phyloP scores from a whole-genome alignment of 1,284 basidiomycete species.

The Xerocomus cyaneibrunnescens region DNA sequence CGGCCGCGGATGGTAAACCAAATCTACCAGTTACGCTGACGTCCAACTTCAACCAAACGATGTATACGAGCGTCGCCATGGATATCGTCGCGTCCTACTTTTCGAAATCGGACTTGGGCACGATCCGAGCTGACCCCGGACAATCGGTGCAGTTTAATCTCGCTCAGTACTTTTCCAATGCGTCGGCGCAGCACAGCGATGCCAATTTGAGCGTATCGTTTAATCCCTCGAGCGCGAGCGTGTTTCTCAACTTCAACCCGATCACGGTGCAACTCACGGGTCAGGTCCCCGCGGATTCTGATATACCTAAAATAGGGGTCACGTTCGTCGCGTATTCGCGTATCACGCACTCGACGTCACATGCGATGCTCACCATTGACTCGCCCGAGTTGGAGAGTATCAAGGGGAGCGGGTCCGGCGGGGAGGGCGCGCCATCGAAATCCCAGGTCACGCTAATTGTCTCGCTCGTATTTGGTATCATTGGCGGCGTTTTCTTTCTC shows the following conservation, averaged over 20 bases:
- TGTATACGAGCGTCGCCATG: conserved; percentile 61
- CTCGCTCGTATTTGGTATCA: conserved; percentile 57
- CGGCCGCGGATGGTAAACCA: conserved; percentile 30
- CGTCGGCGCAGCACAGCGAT: conserved; percentile 36
- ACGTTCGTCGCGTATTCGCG: conserved; percentile 66
- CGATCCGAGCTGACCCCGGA: conserved; percentile 50
- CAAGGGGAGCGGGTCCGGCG: conserved; percentile 26
- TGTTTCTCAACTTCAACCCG: conserved; percentile 54
- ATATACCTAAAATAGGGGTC: conserved; percentile 41
- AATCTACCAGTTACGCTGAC: conserved; percentile 62
- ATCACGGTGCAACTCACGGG: conserved; percentile 49
- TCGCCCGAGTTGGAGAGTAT: conserved; percentile 39
- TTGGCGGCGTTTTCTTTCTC: conserved; percentile 59
- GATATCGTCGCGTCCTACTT: conserved; percentile 72
- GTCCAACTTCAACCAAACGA: conserved; percentile 64
- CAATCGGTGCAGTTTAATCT: conserved; percentile 51
- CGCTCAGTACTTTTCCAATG: conserved; percentile 51
- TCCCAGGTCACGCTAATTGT: conserved; percentile 55
- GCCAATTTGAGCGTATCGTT: conserved; percentile 53
- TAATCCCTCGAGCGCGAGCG: conserved; percentile 46
- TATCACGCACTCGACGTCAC: conserved; percentile 69
- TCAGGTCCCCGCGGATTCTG: conserved; percentile 47
- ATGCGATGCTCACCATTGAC: conserved; percentile 56
- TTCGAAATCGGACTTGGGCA: conserved; percentile 51
- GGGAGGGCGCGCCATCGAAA: conserved; percentile 43